phyloP scores from a whole-genome alignment of 2,329 filamentous ascomycete genomes.

The Fusarium torreyae region DNA sequence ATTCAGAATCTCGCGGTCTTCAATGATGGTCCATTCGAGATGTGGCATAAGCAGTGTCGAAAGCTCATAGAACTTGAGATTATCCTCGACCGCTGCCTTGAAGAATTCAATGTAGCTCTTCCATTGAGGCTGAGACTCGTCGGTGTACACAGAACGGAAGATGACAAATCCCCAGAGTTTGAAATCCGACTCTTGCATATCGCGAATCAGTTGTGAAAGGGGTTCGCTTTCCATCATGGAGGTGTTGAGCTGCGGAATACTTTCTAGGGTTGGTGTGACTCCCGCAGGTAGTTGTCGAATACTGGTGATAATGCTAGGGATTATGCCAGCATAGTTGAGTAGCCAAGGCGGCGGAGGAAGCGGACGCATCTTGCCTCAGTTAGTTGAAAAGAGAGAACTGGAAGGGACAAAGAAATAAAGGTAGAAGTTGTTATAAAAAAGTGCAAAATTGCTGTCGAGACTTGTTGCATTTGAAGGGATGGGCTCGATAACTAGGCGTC shows the following conservation, averaged over 20 bases:
- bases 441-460: too few relatives aligned
- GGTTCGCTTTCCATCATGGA: neutral
- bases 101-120: conserved; percentile 32
- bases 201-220: neutral
- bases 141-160: conserved; percentile 17
- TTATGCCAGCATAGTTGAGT: neutral
- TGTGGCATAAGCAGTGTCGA: neutral
- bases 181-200: conserved; percentile 12
- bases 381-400: too few relatives aligned
- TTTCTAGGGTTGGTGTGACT: conserved; percentile 23
- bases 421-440: too few relatives aligned
- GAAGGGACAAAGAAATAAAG: too few relatives aligned
- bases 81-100: conserved; percentile 7
- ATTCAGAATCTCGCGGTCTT: neutral
- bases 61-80: neutral
- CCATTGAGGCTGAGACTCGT: conserved; percentile 19
- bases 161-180: conserved; percentile 13
- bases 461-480: too few relatives aligned
- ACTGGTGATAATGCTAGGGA: conserved; percentile 21
- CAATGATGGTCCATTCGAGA: conserved; percentile 20
- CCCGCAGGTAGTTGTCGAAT: neutral
- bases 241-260: conserved; percentile 11
- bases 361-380: conserved; percentile 12
- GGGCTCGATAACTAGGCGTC: too few relatives aligned
- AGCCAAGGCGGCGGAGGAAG: neutral